These are phyloP conservation scores for Lodderomyces pseudojiufengensis DNA, from an alignment of 1,139 yeast genomes.

Conservation along the genomic window DNA sequence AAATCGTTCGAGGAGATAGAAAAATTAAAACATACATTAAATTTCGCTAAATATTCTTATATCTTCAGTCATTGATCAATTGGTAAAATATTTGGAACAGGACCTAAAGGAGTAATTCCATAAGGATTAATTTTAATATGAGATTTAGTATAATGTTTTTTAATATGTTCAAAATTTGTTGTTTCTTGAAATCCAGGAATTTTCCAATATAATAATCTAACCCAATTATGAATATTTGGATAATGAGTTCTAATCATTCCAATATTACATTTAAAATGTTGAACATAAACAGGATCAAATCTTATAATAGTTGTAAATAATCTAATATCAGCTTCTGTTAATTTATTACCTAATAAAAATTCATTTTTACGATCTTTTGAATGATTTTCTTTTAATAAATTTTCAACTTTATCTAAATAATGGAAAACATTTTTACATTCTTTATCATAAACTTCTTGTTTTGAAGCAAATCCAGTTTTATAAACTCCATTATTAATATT, in stretches of 20 bases:
- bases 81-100: constrained; percentile 65
- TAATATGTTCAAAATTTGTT: constrained; percentile 85
- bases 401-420: constrained; percentile 74
- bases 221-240: constrained; percentile 77
- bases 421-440: constrained; percentile 66
- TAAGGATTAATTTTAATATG: constrained; percentile 78
- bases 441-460: constrained; percentile 75
- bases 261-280: constrained; percentile 91
- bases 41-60: too few species aligned
- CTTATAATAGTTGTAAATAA: constrained; percentile 73
- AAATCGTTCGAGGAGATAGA: too few species aligned
- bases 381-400: constrained; percentile 48
- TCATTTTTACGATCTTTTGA: constrained; percentile 25
- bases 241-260: constrained; percentile 77
- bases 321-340: constrained; percentile 90
- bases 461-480: constrained; percentile 86
- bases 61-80: constrained; percentile 11
- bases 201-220: constrained; percentile 83
- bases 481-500: constrained; percentile 91
- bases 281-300: constrained; percentile 88
- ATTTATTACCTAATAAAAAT: constrained; percentile 58
- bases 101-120: constrained; percentile 87
- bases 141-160: constrained; percentile 81
- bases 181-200: constrained; percentile 71
- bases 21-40: too few species aligned